phyloP scores from a whole-genome alignment of 2,329 filamentous ascomycete genomes.

The Endocalyx cinctus region DNA sequence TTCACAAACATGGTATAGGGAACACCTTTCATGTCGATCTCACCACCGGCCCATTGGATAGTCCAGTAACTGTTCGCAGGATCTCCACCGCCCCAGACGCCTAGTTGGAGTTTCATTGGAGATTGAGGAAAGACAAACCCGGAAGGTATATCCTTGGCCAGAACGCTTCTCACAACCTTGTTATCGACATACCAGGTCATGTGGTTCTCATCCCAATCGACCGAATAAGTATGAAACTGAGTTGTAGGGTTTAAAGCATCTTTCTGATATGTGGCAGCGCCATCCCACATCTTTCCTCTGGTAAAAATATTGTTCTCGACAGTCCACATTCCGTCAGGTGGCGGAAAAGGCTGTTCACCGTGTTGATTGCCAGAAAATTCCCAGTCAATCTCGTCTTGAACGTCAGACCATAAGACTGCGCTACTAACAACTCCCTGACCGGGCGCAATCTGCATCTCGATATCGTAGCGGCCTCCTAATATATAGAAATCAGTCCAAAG shows the following conservation, averaged over 20 bases:
- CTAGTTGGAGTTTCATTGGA: constrained; percentile 27
- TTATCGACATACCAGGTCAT: constrained; percentile 26
- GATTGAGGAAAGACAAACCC: constrained; percentile 24
- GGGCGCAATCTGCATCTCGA: constrained; percentile 27
- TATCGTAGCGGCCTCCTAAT: constrained; percentile 26
- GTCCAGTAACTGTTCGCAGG: constrained; percentile 23
- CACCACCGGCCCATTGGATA: constrained; percentile 26
- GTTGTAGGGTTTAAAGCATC: constrained; percentile 20
- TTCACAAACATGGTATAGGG: constrained; percentile 27
- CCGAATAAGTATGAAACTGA: constrained; percentile 28
- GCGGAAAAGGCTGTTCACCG: constrained; percentile 24
- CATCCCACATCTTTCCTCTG: constrained; percentile 27
- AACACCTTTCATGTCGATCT: constrained; percentile 19
- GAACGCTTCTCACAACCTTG: constrained; percentile 20
- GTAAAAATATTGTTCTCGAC: constrained; percentile 23
- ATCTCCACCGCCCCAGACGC: constrained; percentile 27
- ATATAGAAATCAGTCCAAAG: constrained; percentile 30
- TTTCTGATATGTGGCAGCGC: constrained; percentile 22
- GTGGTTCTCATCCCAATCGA: constrained; percentile 26
- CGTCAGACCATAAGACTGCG: constrained; percentile 23
- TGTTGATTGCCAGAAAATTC: constrained; percentile 28
- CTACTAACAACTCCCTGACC: constrained; percentile 26
- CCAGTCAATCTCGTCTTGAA: constrained; percentile 28
- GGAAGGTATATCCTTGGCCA: constrained; percentile 16
- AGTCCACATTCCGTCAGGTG: constrained; percentile 20